Evolutionary conservation across 345 rosid genomes (phyloP).

Genomic region (Pistacia integerrima): DNA sequence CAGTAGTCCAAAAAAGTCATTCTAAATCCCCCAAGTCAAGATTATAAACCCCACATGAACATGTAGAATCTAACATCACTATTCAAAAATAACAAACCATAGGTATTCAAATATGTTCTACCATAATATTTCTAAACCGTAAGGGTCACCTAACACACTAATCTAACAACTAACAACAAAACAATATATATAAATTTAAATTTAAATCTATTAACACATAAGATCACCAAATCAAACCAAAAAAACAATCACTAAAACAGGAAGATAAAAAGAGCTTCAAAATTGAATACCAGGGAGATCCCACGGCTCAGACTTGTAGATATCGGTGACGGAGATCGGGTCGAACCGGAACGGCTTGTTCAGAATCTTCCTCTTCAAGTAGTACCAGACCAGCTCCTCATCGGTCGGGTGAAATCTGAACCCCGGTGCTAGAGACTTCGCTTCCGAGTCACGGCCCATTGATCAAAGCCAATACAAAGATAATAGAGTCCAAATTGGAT

Average conservation of each 20-base stretch:
- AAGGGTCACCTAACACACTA: neutral
- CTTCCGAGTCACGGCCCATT: conserved; percentile 58
- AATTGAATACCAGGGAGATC: conserved; percentile 76
- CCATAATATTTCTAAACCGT: too few relatives aligned
- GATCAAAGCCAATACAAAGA: neutral
- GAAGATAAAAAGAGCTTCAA: neutral
- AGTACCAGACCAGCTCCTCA: conserved; percentile 92
- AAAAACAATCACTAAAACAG: too few relatives aligned
- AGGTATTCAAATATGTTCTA: too few relatives aligned
- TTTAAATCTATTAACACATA: neutral
- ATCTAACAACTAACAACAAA: neutral
- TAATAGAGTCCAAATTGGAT: neutral
- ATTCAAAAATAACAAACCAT: too few relatives aligned
- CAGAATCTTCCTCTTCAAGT: conserved; percentile 77
- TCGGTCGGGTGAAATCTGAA: conserved; percentile 96
- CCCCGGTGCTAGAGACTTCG: conserved; percentile 76
- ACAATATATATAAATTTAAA: too few relatives aligned
- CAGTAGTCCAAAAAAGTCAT: neutral
- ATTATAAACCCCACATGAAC: neutral
- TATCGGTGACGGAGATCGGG: conserved; percentile 69
- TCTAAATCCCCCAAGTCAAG: neutral
- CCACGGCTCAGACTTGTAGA: conserved; percentile 93
- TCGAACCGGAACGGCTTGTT: conserved; percentile 70
- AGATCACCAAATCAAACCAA: neutral
- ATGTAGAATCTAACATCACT: neutral